Base-by-base conservation (phyloP, 2,329 filamentous ascomycete genomes). In the Fusarium longipes region DNA sequence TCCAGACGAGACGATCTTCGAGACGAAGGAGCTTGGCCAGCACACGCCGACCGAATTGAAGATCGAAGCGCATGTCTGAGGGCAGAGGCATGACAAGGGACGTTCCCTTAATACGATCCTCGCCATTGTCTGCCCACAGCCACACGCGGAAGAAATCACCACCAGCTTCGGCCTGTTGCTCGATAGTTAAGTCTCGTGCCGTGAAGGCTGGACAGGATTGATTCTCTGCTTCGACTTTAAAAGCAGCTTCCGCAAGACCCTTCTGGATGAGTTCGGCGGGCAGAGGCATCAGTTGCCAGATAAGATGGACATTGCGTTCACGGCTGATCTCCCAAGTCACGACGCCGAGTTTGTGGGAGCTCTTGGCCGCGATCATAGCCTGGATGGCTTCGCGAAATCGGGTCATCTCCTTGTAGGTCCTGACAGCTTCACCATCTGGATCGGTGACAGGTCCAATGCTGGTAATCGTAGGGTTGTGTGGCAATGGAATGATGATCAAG, bases 251-350 rank as follows among this genome's bases (percentile, higher is more conserved):
- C 1, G 97, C 92, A 2, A 97, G 83, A 0, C 92, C 91, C 44
- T 88, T 88, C 20, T 80, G 81, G 49, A 97, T 86, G 42, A 93
- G 81, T 11, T 91, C 84, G 0, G 86, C 82, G 0, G 91, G 87
- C 1, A 96, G 83, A 1, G 96, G 93, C 29, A 98, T 81, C 70
- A 96, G 91, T 78, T 99, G 96, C 96, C 94, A 97, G 75, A 98
- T 95, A 2, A 90, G 85, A 76, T 99, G 96, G 56, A 98, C 89
- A 54, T 96, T 93, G 50, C 87, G 86, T 6, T 84, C 84, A 49
- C 93, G 90, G 75, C 90, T 95, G 72, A 99, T 94, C 79, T 98
- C 96, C 89, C 93, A 99, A 0, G 93, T 96, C 2, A 98, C 91
- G 4, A 89, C 87, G 17, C 95, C 96, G 2, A 97, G 87, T 66